phyloP scores from a whole-genome alignment of 192 early-diverging fungal species.

The Umbelopsis vinacea region DNA sequence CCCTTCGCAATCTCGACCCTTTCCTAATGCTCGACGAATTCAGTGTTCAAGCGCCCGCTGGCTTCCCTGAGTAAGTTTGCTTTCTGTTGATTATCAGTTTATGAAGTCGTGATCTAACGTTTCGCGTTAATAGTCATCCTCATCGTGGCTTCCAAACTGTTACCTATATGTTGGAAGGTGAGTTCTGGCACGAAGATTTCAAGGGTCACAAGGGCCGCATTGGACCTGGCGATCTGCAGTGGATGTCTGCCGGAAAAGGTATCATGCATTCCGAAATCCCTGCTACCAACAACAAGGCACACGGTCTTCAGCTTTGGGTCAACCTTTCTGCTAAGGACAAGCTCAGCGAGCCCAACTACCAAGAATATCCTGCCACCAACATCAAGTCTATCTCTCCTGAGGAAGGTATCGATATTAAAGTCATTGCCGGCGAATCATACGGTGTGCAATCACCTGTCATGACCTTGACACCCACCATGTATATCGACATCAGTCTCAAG shows the following conservation, averaged over 20 bases:
- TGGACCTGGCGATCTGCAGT: slow-evolving; percentile 69
- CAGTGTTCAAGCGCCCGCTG: slow-evolving; percentile 44
- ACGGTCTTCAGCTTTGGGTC: slow-evolving; percentile 79
- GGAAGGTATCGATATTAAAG: slow-evolving; percentile 67
- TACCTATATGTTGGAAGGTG: slow-evolving; percentile 70
- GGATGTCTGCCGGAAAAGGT: slow-evolving; percentile 60
- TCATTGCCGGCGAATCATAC: slow-evolving; percentile 86
- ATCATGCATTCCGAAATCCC: slow-evolving; percentile 82
- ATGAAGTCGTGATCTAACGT: too few species aligned
- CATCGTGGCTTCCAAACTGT: slow-evolving; percentile 86
- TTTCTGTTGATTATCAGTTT: too few species aligned
- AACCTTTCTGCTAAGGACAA: slow-evolving; percentile 78
- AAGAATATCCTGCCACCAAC: slow-evolving; percentile 66
- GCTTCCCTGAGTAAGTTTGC: slow-evolving; percentile 33
- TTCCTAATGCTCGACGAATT: slow-evolving; percentile 89
- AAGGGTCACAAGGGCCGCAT: slow-evolving; percentile 72
- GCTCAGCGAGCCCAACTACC: slow-evolving; percentile 69
- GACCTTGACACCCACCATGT: slow-evolving; percentile 81
- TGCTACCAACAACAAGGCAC: slow-evolving; percentile 33
- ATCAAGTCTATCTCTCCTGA: slow-evolving; percentile 64
- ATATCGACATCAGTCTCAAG: slow-evolving; percentile 74
- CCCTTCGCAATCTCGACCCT: slow-evolving; percentile 80
- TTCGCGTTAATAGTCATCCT: slow-evolving; percentile 67
- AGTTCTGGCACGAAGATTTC: slow-evolving; percentile 78
- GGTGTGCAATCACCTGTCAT: slow-evolving; percentile 70